Evolutionary conservation across 495 filamentous ascomycete species (phyloP).

Genomic region (Astrocystis sublimbata): DNA sequence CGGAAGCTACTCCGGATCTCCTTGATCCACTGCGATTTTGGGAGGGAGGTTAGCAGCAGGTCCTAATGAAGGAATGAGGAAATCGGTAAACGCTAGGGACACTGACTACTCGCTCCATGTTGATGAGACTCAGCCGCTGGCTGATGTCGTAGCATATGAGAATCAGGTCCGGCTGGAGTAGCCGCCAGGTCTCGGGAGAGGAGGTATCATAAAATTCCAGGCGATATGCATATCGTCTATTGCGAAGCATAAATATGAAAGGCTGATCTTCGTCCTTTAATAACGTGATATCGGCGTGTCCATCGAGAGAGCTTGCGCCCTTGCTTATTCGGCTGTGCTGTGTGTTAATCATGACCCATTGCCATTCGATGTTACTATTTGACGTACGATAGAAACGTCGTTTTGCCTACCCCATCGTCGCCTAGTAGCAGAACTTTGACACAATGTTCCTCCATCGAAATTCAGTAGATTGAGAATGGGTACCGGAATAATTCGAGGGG

Average conservation of each 20-base stretch:
- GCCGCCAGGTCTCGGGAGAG: constrained; percentile 71
- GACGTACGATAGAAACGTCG: constrained; percentile 84
- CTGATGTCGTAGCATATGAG: constrained; percentile 82
- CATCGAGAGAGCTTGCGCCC: constrained; percentile 40
- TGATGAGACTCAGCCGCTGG: constrained; percentile 62
- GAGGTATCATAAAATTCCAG: constrained; percentile 81
- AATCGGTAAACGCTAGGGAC: constrained; percentile 1
- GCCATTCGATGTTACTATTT: not conserved
- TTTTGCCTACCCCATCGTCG: constrained; percentile 79
- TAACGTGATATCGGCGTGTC: constrained; percentile 47
- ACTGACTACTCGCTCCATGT: constrained; percentile 60
- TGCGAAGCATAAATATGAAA: constrained; percentile 74
- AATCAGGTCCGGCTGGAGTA: constrained; percentile 69
- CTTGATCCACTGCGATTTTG: constrained; percentile 61
- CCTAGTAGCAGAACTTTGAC: constrained; percentile 78
- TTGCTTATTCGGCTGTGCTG: constrained; percentile 45
- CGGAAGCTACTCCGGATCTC: constrained; percentile 65
- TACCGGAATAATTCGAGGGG: no score
- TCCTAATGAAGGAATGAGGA: not conserved
- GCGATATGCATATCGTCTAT: constrained; percentile 60
- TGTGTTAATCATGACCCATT: not conserved
- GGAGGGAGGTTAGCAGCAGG: constrained; percentile 16
- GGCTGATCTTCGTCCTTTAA: constrained; percentile 80
- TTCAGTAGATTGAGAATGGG: no score
- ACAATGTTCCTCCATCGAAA: constrained; percentile 46